Percentiles rank a stretch among this genome's conserved stretches.
Conservation (phyloP, 2,329 filamentous ascomycete genomes). For the Tricladium varicosporioides region DNA sequence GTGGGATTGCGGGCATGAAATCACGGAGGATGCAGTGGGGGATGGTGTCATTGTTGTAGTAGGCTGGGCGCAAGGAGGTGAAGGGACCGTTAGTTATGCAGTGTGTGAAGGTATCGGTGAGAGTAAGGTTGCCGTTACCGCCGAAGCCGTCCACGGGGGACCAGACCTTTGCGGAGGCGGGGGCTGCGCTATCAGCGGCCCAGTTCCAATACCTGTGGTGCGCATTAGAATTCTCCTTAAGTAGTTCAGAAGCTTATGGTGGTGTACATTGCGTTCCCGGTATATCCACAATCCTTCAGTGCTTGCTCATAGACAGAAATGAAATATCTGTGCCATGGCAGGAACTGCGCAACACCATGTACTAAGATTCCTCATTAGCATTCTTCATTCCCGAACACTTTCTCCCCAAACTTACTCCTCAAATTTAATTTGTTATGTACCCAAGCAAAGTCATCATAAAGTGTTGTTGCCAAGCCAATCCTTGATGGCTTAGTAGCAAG, state of each 20-base stretch:
- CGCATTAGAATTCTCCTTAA: neutral
- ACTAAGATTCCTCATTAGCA: constrained; percentile 9
- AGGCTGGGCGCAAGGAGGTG: neutral
- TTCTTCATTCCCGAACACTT: neutral
- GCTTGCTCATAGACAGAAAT: constrained; percentile 40
- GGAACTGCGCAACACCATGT: constrained; percentile 29
- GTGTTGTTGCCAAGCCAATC: neutral
- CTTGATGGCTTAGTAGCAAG: constrained; percentile 4
- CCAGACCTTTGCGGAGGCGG: neutral
- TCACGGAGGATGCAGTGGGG: neutral
- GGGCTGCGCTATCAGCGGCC: neutral
- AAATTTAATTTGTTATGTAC: constrained; percentile 1
- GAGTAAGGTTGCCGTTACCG: neutral
- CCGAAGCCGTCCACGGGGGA: neutral
- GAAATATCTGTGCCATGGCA: constrained; percentile 44
- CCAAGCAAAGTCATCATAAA: constrained; percentile 11
- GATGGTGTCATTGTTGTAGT: neutral
- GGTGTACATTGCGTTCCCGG: constrained; percentile 1
- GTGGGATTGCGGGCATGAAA: neutral
- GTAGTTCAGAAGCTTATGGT: too few species aligned
- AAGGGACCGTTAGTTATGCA: constrained; percentile 3
- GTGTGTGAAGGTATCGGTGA: neutral
- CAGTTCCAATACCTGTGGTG: constrained; percentile 1
- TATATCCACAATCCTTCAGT: constrained; percentile 26
- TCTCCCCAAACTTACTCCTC: constrained; percentile 1